phyloP scores from a whole-genome alignment of 2,329 filamentous ascomycete genomes.

The Ophiostoma fasciatum region DNA sequence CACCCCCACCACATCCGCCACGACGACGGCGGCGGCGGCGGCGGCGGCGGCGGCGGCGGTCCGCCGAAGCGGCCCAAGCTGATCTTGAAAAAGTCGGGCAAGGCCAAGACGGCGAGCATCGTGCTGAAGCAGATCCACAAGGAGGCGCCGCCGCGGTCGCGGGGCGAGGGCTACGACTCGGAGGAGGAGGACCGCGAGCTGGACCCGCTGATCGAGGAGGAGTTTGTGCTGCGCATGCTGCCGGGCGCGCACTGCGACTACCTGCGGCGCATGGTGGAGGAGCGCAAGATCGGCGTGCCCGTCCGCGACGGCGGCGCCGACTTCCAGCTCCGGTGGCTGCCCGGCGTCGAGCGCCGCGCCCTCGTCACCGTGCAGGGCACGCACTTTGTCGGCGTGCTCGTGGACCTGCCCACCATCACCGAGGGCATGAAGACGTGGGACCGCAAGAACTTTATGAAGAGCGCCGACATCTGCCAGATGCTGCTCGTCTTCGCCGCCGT shows the following conservation, averaged over 20 bases:
- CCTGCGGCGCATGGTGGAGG: slow-evolving; percentile 57
- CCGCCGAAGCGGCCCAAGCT: slow-evolving; percentile 40
- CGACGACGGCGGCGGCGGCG: too few species aligned
- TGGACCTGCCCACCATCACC: slow-evolving; percentile 75
- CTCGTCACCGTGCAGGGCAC: slow-evolving; percentile 54
- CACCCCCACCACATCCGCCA: too few species aligned
- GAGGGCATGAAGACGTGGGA: slow-evolving; percentile 94
- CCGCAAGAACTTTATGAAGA: slow-evolving; percentile 74
- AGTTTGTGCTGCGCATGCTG: slow-evolving; percentile 78
- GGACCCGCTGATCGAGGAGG: slow-evolving; percentile 79
- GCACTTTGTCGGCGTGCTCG: slow-evolving; percentile 61
- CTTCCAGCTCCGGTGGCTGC: slow-evolving; percentile 63
- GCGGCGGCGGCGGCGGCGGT: slow-evolving; percentile 2
- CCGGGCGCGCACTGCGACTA: slow-evolving; percentile 79
- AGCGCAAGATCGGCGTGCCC: slow-evolving; percentile 59
- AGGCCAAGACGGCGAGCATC: slow-evolving; percentile 20
- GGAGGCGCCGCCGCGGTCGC: slow-evolving; percentile 50
- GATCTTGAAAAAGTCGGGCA: slow-evolving; percentile 30
- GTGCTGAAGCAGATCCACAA: slow-evolving; percentile 28
- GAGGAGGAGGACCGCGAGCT: slow-evolving; percentile 81
- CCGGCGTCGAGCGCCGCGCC: slow-evolving; percentile 53
- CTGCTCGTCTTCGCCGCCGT: slow-evolving; percentile 61
- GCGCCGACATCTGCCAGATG: slow-evolving; percentile 81
- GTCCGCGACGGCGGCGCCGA: slow-evolving; percentile 55
- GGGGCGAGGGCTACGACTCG: slow-evolving; percentile 88